phyloP scores from a whole-genome alignment of 106 monocot genomes.

The Gastrodia elata region DNA sequence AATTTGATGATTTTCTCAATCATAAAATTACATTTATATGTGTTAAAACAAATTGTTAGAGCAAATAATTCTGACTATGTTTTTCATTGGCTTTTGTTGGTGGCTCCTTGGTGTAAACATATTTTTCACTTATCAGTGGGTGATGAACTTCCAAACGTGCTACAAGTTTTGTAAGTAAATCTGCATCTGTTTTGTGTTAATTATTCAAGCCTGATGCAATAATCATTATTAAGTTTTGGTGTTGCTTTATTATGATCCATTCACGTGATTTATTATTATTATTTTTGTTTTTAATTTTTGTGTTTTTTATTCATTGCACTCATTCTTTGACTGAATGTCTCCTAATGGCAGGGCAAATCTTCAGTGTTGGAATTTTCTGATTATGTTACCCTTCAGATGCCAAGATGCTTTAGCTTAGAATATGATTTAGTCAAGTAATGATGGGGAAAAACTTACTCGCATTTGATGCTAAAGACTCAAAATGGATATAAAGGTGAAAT shows the following conservation, averaged over 20 bases:
- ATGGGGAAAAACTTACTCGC: not conserved
- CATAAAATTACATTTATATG: not conserved
- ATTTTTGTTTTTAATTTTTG: no score
- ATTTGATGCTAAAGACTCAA: not conserved
- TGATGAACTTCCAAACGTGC: not conserved
- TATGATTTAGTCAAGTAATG: not conserved
- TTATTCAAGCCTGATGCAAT: not conserved
- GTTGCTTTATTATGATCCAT: slow-evolving; percentile 2
- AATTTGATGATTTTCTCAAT: no score
- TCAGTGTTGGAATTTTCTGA: slow-evolving; percentile 18
- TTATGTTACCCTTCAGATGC: slow-evolving; percentile 12
- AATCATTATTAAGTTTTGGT: not conserved
- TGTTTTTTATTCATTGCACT: slow-evolving; percentile 11
- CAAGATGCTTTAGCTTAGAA: slow-evolving; percentile 11
- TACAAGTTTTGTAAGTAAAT: not conserved
- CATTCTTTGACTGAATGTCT: slow-evolving; percentile 7
- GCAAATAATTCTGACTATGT: not conserved
- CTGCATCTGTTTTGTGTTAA: not conserved
- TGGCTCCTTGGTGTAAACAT: not conserved
- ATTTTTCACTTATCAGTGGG: not conserved
- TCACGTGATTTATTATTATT: not conserved
- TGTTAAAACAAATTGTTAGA: not conserved
- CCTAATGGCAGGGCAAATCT: slow-evolving; percentile 20
- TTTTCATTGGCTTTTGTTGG: not conserved
- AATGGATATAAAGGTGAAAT: not conserved